These are phyloP conservation scores for Paecilomyces sp. DNA, from an alignment of 2,329 filamentous ascomycete genomes.

Conservation along the genomic window DNA sequence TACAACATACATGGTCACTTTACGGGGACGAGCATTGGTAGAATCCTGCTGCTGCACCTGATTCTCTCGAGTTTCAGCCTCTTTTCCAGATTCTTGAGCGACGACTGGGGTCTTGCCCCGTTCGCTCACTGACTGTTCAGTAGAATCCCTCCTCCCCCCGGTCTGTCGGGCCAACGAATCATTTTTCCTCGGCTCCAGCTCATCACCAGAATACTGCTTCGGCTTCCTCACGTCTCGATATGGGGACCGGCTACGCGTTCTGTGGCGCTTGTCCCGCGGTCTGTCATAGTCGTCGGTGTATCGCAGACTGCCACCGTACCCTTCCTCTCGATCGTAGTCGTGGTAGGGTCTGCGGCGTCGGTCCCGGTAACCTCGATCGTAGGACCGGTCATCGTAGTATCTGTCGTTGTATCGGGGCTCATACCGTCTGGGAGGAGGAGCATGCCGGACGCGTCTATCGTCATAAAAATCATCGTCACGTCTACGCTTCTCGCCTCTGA, in stretches of 20 bases:
- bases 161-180: slow-evolving; percentile 20
- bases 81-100: slow-evolving; percentile 53
- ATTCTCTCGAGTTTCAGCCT: slow-evolving; percentile 63
- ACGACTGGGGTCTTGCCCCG: slow-evolving; percentile 53
- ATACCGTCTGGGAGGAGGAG: slow-evolving; percentile 22
- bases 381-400: slow-evolving; percentile 26
- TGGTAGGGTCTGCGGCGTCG: slow-evolving; percentile 38
- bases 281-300: slow-evolving; percentile 45
- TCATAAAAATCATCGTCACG: slow-evolving; percentile 31
- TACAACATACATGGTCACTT: slow-evolving; percentile 37
- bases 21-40: slow-evolving; percentile 24
- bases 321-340: slow-evolving; percentile 44
- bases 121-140: slow-evolving; percentile 58
- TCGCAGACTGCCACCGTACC: slow-evolving; percentile 31
- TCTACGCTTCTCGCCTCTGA: slow-evolving; percentile 35
- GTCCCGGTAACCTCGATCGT: slow-evolving; percentile 35
- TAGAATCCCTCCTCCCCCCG: slow-evolving; percentile 44
- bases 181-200: slow-evolving; percentile 20
- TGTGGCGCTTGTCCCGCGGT: slow-evolving; percentile 48
- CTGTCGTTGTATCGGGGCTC: slow-evolving; percentile 32
- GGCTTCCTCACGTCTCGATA: slow-evolving; percentile 31
- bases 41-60: slow-evolving; percentile 47
- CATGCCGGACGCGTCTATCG: slow-evolving; percentile 24
- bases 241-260: slow-evolving; percentile 48
- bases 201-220: slow-evolving; percentile 31